Evolutionary conservation across 495 filamentous ascomycete genomes (phyloP).

Genomic region (Aspergillus taichungensis): DNA sequence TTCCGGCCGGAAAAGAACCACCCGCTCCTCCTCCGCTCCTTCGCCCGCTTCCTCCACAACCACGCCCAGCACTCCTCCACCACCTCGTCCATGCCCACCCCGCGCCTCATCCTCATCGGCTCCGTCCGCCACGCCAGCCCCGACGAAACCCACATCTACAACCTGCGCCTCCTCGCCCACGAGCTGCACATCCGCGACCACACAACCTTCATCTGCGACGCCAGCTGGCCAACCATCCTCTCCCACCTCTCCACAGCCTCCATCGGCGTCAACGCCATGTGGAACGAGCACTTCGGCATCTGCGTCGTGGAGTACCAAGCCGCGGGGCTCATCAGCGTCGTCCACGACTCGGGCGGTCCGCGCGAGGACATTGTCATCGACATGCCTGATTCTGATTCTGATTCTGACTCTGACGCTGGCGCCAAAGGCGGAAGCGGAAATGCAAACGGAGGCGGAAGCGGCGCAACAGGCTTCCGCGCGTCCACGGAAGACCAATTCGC

Average conservation of each 20-base stretch:
- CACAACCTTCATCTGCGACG: constrained; percentile 82
- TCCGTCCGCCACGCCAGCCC: constrained; percentile 70
- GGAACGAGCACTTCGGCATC: constrained; percentile 99
- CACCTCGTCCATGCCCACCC: constrained; percentile 11
- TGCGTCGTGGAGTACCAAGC: constrained; percentile 98
- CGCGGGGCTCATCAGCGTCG: constrained; percentile 82
- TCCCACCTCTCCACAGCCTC: constrained; percentile 63
- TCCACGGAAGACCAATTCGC: constrained; percentile 70
- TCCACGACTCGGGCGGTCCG: constrained; percentile 86
- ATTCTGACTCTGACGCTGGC: too few relatives aligned
- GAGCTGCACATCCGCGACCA: constrained; percentile 76
- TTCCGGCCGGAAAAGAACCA: constrained; percentile 98
- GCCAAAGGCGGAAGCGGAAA: too few relatives aligned
- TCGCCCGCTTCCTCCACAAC: constrained; percentile 57
- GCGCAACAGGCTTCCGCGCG: constrained; percentile 80
- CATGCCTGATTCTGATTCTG: constrained; percentile 15
- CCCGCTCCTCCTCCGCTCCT: constrained; percentile 70
- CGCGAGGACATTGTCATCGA: constrained; percentile 85
- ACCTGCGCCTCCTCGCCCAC: constrained; percentile 78
- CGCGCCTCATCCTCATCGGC: constrained; percentile 72
- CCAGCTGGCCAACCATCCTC: constrained; percentile 76
- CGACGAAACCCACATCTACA: constrained; percentile 83
- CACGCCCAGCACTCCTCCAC: constrained; percentile 39
- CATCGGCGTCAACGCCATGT: constrained; percentile 94
- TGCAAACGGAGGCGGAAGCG: constrained; percentile 52